phyloP scores from a whole-genome alignment of 257 asterid species.

The Cruciata laevipes region DNA sequence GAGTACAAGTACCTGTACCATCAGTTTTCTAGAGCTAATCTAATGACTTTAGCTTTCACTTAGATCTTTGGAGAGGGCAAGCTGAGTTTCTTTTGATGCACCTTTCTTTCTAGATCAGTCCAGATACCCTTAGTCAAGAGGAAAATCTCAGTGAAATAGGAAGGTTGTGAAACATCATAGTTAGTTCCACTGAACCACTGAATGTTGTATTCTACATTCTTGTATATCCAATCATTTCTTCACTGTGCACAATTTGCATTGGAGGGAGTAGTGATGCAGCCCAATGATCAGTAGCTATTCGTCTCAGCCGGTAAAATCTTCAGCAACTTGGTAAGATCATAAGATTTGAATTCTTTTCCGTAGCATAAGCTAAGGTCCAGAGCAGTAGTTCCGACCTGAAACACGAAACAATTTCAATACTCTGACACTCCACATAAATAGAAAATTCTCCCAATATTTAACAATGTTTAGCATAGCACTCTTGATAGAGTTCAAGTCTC shows the following conservation, averaged over 20 bases:
- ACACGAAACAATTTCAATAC: not conserved
- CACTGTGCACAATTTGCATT: not conserved
- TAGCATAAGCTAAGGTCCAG: conserved; percentile 77
- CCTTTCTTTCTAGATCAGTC: not conserved
- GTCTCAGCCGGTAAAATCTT: conserved; percentile 62
- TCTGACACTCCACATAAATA: not conserved
- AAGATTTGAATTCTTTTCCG: conserved; percentile 91
- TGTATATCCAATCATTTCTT: not conserved
- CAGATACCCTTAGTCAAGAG: not conserved
- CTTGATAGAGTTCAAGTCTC: not conserved
- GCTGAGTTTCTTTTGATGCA: not conserved
- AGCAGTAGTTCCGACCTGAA: conserved; percentile 63
- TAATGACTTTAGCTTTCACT: not conserved
- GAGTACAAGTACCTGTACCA: no score
- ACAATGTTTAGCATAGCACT: not conserved
- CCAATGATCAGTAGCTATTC: conserved; percentile 23
- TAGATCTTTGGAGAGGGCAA: not conserved
- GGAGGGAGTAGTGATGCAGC: not conserved
- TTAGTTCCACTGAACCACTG: not conserved
- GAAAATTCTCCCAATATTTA: not conserved
- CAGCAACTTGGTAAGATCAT: conserved; percentile 78
- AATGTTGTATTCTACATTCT: not conserved
- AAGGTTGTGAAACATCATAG: not conserved
- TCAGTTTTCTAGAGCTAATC: no score
- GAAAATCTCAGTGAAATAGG: not conserved